Percentiles rank a stretch among this genome's conserved stretches.
Evolutionary conservation across 306 rosid species (phyloP).

Genomic region (Ormosia emarginata): DNA sequence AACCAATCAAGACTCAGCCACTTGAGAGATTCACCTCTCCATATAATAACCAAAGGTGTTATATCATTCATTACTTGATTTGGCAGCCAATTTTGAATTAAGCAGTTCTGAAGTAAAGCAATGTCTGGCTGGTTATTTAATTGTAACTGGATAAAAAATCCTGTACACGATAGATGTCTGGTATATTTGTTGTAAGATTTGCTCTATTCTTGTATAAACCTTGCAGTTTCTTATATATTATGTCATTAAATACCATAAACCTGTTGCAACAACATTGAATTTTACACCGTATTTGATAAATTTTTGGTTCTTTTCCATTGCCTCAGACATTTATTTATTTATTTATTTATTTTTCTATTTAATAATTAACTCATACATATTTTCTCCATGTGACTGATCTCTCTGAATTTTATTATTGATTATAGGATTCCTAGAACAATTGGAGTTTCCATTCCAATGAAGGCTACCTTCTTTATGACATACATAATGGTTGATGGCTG

Average conservation of each 20-base stretch:
- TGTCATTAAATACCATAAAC: not conserved
- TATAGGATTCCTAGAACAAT: conserved; percentile 90
- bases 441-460: conserved; percentile 94
- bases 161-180: not conserved
- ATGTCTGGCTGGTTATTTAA: not conserved
- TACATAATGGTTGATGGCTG: conserved; percentile 98
- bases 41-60: not conserved
- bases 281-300: not conserved
- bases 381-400: not conserved
- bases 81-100: not conserved
- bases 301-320: not conserved
- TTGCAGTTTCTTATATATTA: not conserved
- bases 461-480: conserved; percentile 97
- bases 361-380: not conserved
- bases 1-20: not conserved
- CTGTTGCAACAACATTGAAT: not conserved
- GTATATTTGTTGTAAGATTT: not conserved
- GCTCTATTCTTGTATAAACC: not conserved
- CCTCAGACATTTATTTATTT: not conserved
- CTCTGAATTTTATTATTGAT: conserved; percentile 8
- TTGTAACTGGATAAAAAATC: not conserved
- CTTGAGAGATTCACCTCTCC: not conserved
- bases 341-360: not conserved
- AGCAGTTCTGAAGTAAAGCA: not conserved
- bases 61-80: not conserved